Evolutionary conservation across 2,329 filamentous ascomycete species (phyloP), one percentile per base, ranked within the genome.

Genomic region (Chalaropsis thielavioides): DNA sequence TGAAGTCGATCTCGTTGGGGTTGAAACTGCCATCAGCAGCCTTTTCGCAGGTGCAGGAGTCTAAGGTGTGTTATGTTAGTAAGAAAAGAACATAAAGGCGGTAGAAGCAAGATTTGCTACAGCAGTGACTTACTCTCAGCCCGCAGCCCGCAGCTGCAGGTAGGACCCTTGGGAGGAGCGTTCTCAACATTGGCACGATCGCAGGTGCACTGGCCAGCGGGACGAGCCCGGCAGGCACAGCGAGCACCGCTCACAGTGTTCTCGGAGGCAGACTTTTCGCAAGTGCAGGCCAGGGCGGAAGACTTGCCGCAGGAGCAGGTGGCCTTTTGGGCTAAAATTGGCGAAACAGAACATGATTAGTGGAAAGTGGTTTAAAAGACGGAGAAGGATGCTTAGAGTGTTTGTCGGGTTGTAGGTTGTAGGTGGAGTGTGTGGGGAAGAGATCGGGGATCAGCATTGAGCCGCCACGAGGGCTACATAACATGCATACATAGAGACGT

Each of bases 271-370:
- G 91, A 82, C 75, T 90, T 92, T 71, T 84, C 84, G 78, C 92
- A 96, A 68, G 80, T 88, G 83, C 92, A 97, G 74, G 92, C 81
- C 61, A 96, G 84, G 61, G 92, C 92, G 3, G 85, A 83, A 74
- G 94, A 83, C 79, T 96, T 85, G 73, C 92, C 92, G 75, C 92
- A 97, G 17, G 90, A 95, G 83, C 91, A 96, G 67, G 80, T 86
- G 8, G 84, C 84, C 75, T 86, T 80, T 71, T 83, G 75, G 70
- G 83, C 84, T 83, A 38, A 13, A 35, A 15, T 35, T 35, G 27
- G 69, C 56, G 22, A 24, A 63, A 15, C 44, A 35, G 46, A 19
- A 60, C 66, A 62, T 35, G 17, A 46, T 64, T 67, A 59, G 54
- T 43, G 35, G 7, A 8, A 8, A 5, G 35, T 51, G 46, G 49